phyloP scores from a whole-genome alignment of 805 yeast species.

The Teunomyces lycoperdinae region DNA sequence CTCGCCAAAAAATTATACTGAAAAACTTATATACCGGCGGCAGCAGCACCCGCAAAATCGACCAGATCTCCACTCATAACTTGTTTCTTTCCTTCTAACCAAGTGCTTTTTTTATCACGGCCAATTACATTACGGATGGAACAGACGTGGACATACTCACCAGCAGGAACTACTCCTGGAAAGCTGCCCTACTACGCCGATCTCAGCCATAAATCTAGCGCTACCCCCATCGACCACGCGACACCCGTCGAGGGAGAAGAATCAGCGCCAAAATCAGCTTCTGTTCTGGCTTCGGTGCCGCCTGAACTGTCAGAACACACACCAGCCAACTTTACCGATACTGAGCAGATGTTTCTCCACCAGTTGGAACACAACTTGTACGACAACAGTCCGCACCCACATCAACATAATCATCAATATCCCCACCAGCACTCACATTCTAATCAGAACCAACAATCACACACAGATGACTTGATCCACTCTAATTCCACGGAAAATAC shows the following conservation, averaged over 20 bases:
- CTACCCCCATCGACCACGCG: not conserved
- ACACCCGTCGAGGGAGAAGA: not conserved
- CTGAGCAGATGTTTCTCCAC: slow-evolving; percentile 25
- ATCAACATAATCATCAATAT: not conserved
- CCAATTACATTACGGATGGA: slow-evolving; percentile 3
- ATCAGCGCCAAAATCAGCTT: not conserved
- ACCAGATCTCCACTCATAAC: not conserved
- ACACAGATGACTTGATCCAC: slow-evolving; percentile 8
- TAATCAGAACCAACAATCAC: slow-evolving; percentile 6
- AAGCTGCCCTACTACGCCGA: slow-evolving; percentile 9
- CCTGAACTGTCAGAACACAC: slow-evolving; percentile 4
- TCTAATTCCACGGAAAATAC: slow-evolving; percentile 8
- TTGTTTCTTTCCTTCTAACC: not conserved
- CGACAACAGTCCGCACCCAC: slow-evolving; percentile 10
- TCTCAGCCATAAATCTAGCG: not conserved
- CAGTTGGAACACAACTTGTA: slow-evolving; percentile 30
- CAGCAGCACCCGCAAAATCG: not conserved
- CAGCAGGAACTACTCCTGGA: slow-evolving; percentile 8
- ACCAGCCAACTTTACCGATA: slow-evolving; percentile 17
- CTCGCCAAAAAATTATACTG: not conserved
- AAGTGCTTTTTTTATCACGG: too few relatives aligned
- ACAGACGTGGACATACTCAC: slow-evolving; percentile 6
- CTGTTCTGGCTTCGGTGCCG: not conserved
- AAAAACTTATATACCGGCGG: not conserved
- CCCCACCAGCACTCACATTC: slow-evolving; percentile 5